phyloP scores from a whole-genome alignment of 176 grass and related monocot genomes.

The Oryza officinalis region DNA sequence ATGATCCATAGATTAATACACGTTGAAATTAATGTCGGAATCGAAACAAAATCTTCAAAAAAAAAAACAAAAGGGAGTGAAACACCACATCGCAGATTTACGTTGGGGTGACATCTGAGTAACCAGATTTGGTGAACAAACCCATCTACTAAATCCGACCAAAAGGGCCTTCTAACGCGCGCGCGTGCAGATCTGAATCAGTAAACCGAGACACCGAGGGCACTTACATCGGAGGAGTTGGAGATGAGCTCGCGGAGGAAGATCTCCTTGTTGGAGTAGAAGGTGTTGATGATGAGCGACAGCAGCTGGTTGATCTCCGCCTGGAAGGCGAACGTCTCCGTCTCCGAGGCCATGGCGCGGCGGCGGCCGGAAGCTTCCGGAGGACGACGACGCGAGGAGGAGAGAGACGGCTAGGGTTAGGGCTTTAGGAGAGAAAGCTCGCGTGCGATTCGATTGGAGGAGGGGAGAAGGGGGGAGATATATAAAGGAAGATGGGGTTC shows the following conservation, averaged over 20 bases:
- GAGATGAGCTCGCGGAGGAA: constrained; percentile 93
- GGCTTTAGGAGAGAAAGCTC: neutral
- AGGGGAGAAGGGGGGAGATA: neutral
- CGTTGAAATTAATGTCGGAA: no score
- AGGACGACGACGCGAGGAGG: neutral
- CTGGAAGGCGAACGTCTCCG: constrained; percentile 97
- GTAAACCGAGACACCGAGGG: neutral
- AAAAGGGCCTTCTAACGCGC: neutral
- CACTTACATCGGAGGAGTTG: constrained; percentile 86
- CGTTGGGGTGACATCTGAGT: no score
- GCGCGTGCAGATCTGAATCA: neutral
- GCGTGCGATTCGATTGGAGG: neutral
- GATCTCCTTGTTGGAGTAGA: constrained; percentile 99
- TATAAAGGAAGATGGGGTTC: constrained; percentile 47
- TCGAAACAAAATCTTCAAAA: no score
- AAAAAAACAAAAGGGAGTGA: no score
- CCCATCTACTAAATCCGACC: neutral
- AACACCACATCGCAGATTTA: no score
- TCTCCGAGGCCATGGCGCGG: constrained; percentile 68
- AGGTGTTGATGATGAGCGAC: constrained; percentile 96
- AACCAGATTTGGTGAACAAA: neutral
- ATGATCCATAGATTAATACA: no score
- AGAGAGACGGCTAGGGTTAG: constrained; percentile 30
- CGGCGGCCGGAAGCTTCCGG: neutral
- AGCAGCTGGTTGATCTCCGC: constrained; percentile 96